phyloP scores from a whole-genome alignment of 495 filamentous ascomycete species.

The Tuber borchii region DNA sequence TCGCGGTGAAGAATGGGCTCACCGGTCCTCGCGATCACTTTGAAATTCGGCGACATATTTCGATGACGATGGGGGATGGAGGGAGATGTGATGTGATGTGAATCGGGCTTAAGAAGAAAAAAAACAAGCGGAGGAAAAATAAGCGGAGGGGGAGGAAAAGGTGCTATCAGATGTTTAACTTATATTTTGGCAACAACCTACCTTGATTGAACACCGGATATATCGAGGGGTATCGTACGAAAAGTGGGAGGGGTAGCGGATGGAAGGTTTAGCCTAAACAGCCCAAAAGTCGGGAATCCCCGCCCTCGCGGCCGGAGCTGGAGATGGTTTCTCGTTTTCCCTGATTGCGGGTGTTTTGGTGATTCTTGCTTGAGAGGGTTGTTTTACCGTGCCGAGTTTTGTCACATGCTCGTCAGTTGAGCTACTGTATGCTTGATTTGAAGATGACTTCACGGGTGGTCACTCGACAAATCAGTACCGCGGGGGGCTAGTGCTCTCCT shows the following conservation, averaged over 20 bases:
- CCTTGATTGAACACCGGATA: background rate
- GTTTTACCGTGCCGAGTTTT: background rate
- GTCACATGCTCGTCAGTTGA: background rate
- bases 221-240: background rate
- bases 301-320: background rate
- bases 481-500: background rate
- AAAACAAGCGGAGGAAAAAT: too few species aligned
- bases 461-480: background rate
- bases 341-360: background rate
- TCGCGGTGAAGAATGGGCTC: conserved; percentile 25
- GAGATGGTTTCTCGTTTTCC: background rate
- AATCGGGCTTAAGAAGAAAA: background rate
- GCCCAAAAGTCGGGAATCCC: background rate
- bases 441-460: background rate
- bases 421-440: background rate
- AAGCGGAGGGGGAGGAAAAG: background rate
- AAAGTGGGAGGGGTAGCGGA: background rate
- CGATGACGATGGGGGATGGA: background rate
- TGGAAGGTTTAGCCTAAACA: background rate
- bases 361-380: background rate
- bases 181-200: background rate
- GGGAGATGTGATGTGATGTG: background rate
- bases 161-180: background rate
- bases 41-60: conserved; percentile 20
- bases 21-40: conserved; percentile 23